A percentile compares a stretch with the other conserved stretches of the same genome.
Conservation (phyloP, 2,329 filamentous ascomycete genomes). For the Claviceps quebecensis region DNA sequence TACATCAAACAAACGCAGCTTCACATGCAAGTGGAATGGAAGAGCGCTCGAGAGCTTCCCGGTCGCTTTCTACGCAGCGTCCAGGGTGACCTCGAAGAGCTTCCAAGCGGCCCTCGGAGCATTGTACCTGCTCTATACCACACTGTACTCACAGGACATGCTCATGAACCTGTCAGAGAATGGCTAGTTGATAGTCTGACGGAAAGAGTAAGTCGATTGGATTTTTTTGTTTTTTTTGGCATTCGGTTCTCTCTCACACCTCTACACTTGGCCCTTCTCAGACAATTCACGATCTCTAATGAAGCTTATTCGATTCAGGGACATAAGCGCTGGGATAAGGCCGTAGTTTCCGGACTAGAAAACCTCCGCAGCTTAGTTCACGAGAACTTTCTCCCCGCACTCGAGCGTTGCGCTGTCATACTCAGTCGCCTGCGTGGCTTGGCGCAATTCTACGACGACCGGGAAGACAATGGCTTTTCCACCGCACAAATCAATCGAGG, state of each 20-base stretch:
- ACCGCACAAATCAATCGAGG: slow-evolving; percentile 48
- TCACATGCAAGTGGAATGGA: slow-evolving; percentile 72
- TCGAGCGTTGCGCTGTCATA: slow-evolving; percentile 71
- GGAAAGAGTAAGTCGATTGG: slow-evolving; percentile 49
- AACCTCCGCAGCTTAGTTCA: slow-evolving; percentile 66
- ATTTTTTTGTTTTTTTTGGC: neutral
- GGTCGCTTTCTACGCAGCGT: slow-evolving; percentile 64
- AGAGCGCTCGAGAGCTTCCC: slow-evolving; percentile 66
- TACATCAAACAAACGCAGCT: slow-evolving; percentile 72
- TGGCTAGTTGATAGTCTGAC: slow-evolving; percentile 78
- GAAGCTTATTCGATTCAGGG: slow-evolving; percentile 36
- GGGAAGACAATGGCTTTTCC: slow-evolving; percentile 52
- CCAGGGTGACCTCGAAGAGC: slow-evolving; percentile 56
- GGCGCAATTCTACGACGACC: slow-evolving; percentile 60
- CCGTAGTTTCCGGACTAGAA: slow-evolving; percentile 63
- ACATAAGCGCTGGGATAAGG: slow-evolving; percentile 90
- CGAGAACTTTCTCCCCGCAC: slow-evolving; percentile 74
- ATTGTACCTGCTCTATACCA: slow-evolving; percentile 72
- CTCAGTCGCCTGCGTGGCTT: slow-evolving; percentile 73
- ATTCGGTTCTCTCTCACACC: neutral
- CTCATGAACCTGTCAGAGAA: slow-evolving; percentile 60
- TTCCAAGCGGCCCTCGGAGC: slow-evolving; percentile 38
- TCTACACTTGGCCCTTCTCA: neutral
- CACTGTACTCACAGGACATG: slow-evolving; percentile 70
- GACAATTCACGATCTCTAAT: neutral